These are phyloP conservation scores for Pyracantha coccinea DNA, from an alignment of 331 rosid species.

Conservation along the genomic window DNA sequence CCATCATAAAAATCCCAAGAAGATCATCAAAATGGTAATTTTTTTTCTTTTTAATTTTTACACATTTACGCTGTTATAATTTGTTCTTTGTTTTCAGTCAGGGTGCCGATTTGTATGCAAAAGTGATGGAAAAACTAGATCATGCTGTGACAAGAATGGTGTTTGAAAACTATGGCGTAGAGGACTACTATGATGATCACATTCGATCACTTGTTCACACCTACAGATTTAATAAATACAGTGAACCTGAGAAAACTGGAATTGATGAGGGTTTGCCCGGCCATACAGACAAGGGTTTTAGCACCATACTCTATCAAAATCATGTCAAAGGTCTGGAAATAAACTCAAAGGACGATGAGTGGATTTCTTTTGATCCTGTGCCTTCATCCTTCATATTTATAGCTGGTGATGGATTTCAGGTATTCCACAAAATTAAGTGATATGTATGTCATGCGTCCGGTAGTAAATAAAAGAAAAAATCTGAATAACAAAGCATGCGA, in stretches of 20 bases:
- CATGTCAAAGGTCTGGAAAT: conserved; percentile 9
- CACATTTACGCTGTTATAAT: no score
- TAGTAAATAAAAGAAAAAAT: no score
- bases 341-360: background rate
- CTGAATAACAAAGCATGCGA: no score
- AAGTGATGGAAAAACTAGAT: background rate
- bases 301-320: background rate
- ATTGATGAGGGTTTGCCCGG: background rate
- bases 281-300: conserved; percentile 10
- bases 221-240: conserved; percentile 3
- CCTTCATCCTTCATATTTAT: conserved; percentile 13
- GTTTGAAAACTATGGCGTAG: conserved; percentile 15
- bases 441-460: background rate
- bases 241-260: background rate
- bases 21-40: no score
- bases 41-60: background rate
- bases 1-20: no score
- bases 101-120: background rate
- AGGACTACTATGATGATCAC: no score
- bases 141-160: conserved; percentile 20
- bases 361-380: background rate
- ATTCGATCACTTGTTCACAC: background rate
- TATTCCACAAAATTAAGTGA: background rate
- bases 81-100: background rate
- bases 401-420: conserved; percentile 15